phyloP scores from a whole-genome alignment of 2,329 filamentous ascomycete genomes.

The Clonostachys sp. region DNA sequence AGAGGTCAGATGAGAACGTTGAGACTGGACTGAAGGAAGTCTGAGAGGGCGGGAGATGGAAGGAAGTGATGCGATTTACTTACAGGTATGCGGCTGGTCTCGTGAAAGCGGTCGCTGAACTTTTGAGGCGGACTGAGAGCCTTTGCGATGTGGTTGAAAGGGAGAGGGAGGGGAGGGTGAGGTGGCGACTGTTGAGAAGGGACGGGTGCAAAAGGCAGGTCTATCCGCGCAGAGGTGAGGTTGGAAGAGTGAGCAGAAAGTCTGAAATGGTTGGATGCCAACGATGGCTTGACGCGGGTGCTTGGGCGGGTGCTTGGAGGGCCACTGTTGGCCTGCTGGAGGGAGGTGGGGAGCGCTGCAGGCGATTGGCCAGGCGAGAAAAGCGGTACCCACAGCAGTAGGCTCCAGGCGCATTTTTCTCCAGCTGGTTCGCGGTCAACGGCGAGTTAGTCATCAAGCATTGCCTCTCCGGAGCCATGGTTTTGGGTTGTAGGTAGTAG shows the following conservation, averaged over 20 bases:
- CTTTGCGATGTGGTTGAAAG: background rate
- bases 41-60: no score
- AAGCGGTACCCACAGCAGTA: no score
- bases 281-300: background rate
- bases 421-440: no score
- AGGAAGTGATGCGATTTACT: no score
- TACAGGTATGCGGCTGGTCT: no score
- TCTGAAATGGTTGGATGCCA: background rate
- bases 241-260: background rate
- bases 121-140: no score
- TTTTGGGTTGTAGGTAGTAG: no score
- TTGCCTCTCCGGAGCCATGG: no score
- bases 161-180: background rate
- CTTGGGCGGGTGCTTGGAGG: background rate
- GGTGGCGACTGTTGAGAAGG: background rate
- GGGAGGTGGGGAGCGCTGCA: constrained; percentile 1
- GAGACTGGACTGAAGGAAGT: background rate
- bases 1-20: background rate
- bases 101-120: no score
- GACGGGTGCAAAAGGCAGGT: background rate
- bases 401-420: no score
- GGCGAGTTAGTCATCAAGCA: no score
- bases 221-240: background rate
- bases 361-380: background rate
- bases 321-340: background rate